A percentile compares a stretch with the other conserved stretches of the same genome.
phyloP scores from a whole-genome alignment of 2,329 filamentous ascomycete genomes.

The Aspergillus versicolor region DNA sequence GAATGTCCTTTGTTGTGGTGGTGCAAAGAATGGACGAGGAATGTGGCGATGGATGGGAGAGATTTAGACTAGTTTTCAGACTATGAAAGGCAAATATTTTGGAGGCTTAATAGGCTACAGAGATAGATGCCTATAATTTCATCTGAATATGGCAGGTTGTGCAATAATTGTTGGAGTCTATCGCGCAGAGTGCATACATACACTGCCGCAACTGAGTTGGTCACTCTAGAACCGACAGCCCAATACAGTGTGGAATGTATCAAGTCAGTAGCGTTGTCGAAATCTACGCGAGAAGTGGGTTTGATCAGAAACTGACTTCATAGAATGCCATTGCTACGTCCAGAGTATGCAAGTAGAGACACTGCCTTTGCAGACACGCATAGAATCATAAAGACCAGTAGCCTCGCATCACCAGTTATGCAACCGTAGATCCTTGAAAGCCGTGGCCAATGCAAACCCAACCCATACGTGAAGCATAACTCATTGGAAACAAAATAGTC shows the following conservation, averaged over 20 bases:
- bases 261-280: background rate
- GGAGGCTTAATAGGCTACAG: background rate
- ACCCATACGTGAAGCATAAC: background rate
- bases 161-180: background rate
- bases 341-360: background rate
- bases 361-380: background rate
- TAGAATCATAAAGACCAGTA: background rate
- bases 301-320: background rate
- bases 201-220: background rate
- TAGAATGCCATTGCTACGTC: constrained; percentile 1
- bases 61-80: background rate
- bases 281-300: background rate
- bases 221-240: background rate
- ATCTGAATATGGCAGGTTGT: background rate
- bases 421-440: background rate
- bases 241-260: background rate
- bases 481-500: background rate
- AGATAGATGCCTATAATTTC: background rate
- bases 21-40: constrained; percentile 1
- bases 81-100: background rate
- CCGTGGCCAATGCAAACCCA: background rate
- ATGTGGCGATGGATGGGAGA: background rate
- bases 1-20: background rate
- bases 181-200: background rate
- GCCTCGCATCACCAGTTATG: background rate